phyloP scores from a whole-genome alignment of 179 eudicot genomes.

The Sideroxylon spinosum region DNA sequence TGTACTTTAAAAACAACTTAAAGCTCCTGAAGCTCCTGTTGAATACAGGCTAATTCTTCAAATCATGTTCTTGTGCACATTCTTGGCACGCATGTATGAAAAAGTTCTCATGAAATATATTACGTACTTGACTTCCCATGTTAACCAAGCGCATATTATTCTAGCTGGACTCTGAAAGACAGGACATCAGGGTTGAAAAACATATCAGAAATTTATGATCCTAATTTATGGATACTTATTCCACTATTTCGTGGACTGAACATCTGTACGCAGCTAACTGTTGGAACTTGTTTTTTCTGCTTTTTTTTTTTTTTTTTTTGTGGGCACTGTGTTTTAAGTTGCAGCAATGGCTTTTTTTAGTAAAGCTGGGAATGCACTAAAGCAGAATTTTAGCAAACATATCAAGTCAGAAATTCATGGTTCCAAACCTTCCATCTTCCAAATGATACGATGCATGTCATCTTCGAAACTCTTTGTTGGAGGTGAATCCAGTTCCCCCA shows the following conservation, averaged over 20 bases:
- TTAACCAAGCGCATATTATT: background rate
- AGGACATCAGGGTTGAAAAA: background rate
- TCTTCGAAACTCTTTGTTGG: conserved; percentile 66
- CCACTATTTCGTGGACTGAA: background rate
- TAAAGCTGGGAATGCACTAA: conserved; percentile 51
- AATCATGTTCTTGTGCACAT: background rate
- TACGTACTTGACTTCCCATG: background rate
- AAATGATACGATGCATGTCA: conserved; percentile 72
- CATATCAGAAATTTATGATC: background rate
- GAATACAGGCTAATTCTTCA: background rate
- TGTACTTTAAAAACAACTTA: background rate
- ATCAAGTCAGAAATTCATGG: conserved; percentile 34
- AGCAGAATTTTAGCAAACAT: conserved; percentile 49
- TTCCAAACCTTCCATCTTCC: conserved; percentile 57
- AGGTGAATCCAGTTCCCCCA: conserved; percentile 33
- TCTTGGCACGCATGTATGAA: background rate
- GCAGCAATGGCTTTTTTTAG: conserved; percentile 61
- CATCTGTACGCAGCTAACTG: background rate
- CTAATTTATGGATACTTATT: background rate
- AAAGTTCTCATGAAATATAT: background rate
- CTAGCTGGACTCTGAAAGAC: background rate
- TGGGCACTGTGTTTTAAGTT: conserved; percentile 18
- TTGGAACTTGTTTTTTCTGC: background rate
- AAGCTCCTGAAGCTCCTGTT: background rate
- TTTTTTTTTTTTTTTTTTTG: background rate